These are phyloP conservation scores for Paecilomyces sp. DNA, from an alignment of 2,329 filamentous ascomycete species.

Conservation along the genomic window DNA sequence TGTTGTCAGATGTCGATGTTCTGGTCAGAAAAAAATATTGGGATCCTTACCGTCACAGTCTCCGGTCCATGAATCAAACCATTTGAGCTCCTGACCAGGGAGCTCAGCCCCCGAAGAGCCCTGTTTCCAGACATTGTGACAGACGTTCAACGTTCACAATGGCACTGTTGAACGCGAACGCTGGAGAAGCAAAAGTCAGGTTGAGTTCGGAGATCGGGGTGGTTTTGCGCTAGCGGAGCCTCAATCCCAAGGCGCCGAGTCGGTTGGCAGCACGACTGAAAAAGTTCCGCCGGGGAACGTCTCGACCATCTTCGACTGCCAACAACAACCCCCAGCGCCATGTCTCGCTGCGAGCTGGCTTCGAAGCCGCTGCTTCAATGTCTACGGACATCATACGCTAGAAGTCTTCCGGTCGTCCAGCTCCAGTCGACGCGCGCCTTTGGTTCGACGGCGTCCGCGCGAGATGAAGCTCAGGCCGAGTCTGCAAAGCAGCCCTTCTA, in stretches of 20 bases:
- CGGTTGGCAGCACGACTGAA: slow-evolving; percentile 20
- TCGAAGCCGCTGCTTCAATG: slow-evolving; percentile 37
- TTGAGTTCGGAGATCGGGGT: slow-evolving; percentile 17
- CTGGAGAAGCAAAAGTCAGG: slow-evolving; percentile 25
- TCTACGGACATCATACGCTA: slow-evolving; percentile 28
- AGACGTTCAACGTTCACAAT: not conserved
- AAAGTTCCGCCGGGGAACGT: slow-evolving; percentile 23
- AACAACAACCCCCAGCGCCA: slow-evolving; percentile 12
- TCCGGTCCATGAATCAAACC: slow-evolving; percentile 27
- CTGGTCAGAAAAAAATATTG: slow-evolving; percentile 4
- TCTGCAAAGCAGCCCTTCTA: slow-evolving; percentile 31
- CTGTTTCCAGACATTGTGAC: slow-evolving; percentile 29
- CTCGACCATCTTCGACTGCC: slow-evolving; percentile 13
- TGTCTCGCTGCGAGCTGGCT: slow-evolving; percentile 37
- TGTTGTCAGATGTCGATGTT: slow-evolving; percentile 36
- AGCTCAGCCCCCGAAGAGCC: slow-evolving; percentile 27
- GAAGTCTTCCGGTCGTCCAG: slow-evolving; percentile 24
- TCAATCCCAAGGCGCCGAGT: slow-evolving; percentile 20
- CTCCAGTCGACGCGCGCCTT: slow-evolving; percentile 39
- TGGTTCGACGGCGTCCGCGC: slow-evolving; percentile 37
- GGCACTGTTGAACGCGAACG: not conserved
- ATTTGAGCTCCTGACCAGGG: slow-evolving; percentile 30
- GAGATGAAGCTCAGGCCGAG: slow-evolving; percentile 40
- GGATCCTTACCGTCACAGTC: slow-evolving; percentile 25
- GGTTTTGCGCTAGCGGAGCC: slow-evolving; percentile 19